Evolutionary conservation across 139 green algal genomes (phyloP).

Genomic region (Mesotaenium endlicherianum): DNA sequence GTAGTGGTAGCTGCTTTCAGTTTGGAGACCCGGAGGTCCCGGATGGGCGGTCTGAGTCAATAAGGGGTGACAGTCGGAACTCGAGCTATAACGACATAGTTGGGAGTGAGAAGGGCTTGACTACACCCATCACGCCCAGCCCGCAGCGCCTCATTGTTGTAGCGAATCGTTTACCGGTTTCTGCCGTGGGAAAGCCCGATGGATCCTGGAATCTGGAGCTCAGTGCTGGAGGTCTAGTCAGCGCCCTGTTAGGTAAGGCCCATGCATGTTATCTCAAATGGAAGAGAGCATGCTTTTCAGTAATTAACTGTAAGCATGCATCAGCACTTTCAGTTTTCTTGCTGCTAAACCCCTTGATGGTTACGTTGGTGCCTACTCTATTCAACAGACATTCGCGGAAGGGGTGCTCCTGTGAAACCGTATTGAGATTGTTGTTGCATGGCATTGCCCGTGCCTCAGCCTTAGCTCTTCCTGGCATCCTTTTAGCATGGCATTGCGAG

Average conservation of each 20-base stretch:
- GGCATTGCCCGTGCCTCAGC: no score
- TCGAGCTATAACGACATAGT: constrained; percentile 17
- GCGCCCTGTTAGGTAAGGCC: constrained; percentile 72
- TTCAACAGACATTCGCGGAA: no score
- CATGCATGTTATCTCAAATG: no score
- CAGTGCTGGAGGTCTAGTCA: constrained; percentile 87
- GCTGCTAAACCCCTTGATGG: no score
- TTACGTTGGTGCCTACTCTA: no score
- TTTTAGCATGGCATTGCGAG: no score
- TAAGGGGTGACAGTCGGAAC: constrained; percentile 14
- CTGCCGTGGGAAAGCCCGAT: constrained; percentile 65
- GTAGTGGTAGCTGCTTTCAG: constrained; percentile 25
- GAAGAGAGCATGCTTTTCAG: no score
- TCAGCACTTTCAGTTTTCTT: no score
- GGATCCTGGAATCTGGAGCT: constrained; percentile 84
- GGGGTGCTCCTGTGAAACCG: no score
- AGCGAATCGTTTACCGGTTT: constrained; percentile 92
- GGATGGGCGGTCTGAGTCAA: constrained; percentile 1
- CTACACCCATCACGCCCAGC: neutral
- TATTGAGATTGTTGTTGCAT: no score
- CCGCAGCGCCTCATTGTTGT: constrained; percentile 86
- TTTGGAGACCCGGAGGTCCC: constrained; percentile 22
- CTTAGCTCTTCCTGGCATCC: no score
- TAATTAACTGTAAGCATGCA: no score
- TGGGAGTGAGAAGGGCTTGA: neutral